Percentiles rank a stretch among this genome's conserved stretches.
phyloP scores from a whole-genome alignment of 345 rosid species.

The Hypericum androsaemum region DNA sequence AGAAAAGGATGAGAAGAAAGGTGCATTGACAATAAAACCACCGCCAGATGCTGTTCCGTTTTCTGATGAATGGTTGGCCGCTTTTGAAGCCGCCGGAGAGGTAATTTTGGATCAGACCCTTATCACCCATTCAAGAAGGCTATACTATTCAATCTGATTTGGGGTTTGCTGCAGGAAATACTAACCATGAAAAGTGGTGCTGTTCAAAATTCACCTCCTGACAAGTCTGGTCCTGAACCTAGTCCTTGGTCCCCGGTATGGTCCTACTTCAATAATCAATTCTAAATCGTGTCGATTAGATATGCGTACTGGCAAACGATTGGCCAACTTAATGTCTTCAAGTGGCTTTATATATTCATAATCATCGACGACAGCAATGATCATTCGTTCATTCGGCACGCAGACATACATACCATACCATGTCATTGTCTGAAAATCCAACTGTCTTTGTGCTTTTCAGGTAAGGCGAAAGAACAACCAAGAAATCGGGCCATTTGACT shows the following conservation, averaged over 20 bases:
- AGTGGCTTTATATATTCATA: too few relatives aligned
- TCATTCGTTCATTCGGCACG: too few relatives aligned
- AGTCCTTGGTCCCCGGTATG: slow-evolving; percentile 96
- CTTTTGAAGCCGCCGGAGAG: slow-evolving; percentile 95
- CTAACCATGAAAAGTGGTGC: slow-evolving; percentile 71
- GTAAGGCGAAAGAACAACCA: slow-evolving; percentile 61
- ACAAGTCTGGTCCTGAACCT: slow-evolving; percentile 58
- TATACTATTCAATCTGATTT: slow-evolving; percentile 6
- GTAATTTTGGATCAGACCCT: slow-evolving; percentile 22
- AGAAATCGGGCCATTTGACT: slow-evolving; percentile 82
- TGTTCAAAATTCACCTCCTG: slow-evolving; percentile 80
- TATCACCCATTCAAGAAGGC: neutral
- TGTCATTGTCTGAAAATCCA: slow-evolving; percentile 7
- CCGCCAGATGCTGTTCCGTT: slow-evolving; percentile 62
- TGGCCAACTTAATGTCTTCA: too few relatives aligned
- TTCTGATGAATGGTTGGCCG: slow-evolving; percentile 94
- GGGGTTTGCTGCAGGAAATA: slow-evolving; percentile 46
- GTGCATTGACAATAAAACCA: slow-evolving; percentile 37
- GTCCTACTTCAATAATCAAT: slow-evolving; percentile 1
- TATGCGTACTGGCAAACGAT: too few relatives aligned
- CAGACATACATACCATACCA: neutral
- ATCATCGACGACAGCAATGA: too few relatives aligned
- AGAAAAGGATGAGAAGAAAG: slow-evolving; percentile 32
- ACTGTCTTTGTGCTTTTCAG: slow-evolving; percentile 26
- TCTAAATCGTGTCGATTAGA: too few relatives aligned